Percentiles rank a stretch among this genome's conserved stretches.
Conservation (phyloP, 495 filamentous ascomycete species). For the Podospora anserina region DNA sequence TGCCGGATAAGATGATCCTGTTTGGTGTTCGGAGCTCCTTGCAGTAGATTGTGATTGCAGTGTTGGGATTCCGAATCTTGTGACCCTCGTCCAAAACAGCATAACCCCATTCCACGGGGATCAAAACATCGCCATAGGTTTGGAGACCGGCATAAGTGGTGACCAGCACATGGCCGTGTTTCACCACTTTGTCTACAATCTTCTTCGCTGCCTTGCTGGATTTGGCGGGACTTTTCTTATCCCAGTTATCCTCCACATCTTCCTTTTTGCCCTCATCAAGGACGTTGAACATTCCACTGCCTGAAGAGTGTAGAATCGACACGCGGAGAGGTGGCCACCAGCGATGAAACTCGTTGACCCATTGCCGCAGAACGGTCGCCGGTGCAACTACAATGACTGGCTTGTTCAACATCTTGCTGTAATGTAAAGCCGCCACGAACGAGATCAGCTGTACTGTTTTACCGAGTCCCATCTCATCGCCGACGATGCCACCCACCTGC, state of each 20-base stretch:
- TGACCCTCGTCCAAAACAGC: slow-evolving; percentile 96
- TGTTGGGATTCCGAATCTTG: slow-evolving; percentile 94
- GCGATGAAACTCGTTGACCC: slow-evolving; percentile 95
- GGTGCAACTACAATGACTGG: slow-evolving; percentile 88
- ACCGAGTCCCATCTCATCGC: slow-evolving; percentile 96
- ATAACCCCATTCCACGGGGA: slow-evolving; percentile 83
- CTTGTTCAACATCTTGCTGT: slow-evolving; percentile 77
- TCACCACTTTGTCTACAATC: slow-evolving; percentile 78
- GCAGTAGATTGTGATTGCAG: slow-evolving; percentile 84
- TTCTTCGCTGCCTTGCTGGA: slow-evolving; percentile 62
- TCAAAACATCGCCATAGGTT: slow-evolving; percentile 74
- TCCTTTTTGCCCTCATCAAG: slow-evolving; percentile 67
- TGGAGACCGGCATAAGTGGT: slow-evolving; percentile 94
- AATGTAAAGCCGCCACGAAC: slow-evolving; percentile 85
- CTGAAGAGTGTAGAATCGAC: slow-evolving; percentile 90
- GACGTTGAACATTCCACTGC: slow-evolving; percentile 90
- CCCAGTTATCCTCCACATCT: slow-evolving; percentile 54
- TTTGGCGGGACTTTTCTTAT: slow-evolving; percentile 38
- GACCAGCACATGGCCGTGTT: slow-evolving; percentile 86
- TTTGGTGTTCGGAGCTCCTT: slow-evolving; percentile 87
- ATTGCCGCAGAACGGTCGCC: slow-evolving; percentile 91
- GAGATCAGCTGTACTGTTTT: slow-evolving; percentile 94
- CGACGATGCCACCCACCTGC: slow-evolving; percentile 88
- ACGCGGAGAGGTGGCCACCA: slow-evolving; percentile 98
- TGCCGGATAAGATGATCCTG: slow-evolving; percentile 89